phyloP scores from a whole-genome alignment of 1,284 basidiomycete genomes.

The Boletus semigastroideus region DNA sequence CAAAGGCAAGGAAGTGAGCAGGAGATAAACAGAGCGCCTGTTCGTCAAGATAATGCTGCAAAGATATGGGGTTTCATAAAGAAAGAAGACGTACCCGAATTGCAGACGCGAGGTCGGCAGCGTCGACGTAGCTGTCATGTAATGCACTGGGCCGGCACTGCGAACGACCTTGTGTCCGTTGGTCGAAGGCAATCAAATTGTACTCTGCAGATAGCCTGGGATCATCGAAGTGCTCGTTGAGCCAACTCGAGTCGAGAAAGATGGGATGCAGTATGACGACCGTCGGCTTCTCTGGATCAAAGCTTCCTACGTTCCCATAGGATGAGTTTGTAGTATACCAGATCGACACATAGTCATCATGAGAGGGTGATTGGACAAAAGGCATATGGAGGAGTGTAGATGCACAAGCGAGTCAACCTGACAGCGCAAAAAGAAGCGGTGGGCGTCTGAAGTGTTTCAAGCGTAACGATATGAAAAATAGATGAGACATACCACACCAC shows the following conservation, averaged over 20 bases:
- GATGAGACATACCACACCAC: background rate
- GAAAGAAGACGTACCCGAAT: conserved; percentile 50
- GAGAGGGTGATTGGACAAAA: conserved; percentile 62
- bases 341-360: conserved; percentile 66
- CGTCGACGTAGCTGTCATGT: conserved; percentile 73
- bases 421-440: conserved; percentile 1
- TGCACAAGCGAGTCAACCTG: conserved; percentile 1
- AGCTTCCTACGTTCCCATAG: conserved; percentile 57
- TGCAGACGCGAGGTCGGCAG: conserved; percentile 69
- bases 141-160: conserved; percentile 49
- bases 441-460: conserved; percentile 10
- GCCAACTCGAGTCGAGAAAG: conserved; percentile 68
- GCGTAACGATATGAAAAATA: conserved; percentile 19
- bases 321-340: conserved; percentile 65
- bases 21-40: conserved; percentile 63
- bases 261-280: conserved; percentile 66
- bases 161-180: conserved; percentile 65
- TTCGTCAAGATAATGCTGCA: background rate
- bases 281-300: conserved; percentile 62
- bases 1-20: conserved; percentile 66
- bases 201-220: conserved; percentile 53
- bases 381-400: conserved; percentile 49
- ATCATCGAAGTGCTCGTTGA: conserved; percentile 65
- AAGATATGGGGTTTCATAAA: background rate
- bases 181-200: conserved; percentile 74